Conservation (phyloP, 139 green algal genomes). For the Marvania coccoides region DNA sequence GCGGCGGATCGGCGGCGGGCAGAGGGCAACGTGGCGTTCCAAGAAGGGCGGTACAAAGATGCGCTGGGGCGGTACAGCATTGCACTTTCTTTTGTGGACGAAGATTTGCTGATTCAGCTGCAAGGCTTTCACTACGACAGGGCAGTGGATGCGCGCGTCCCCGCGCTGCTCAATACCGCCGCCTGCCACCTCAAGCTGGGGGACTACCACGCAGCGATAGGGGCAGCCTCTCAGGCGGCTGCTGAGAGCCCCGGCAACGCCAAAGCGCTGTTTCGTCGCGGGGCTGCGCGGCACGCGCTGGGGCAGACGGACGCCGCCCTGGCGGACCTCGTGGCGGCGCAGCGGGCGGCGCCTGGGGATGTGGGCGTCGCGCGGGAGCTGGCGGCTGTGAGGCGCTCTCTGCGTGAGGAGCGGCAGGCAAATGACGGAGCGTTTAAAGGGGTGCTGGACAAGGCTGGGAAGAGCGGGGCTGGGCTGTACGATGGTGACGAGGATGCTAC, state of each 20-base stretch:
- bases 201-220: slow-evolving; percentile 44
- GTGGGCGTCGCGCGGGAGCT: slow-evolving; percentile 9
- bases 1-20: slow-evolving; percentile 52
- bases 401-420: neutral
- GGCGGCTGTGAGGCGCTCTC: slow-evolving; percentile 19
- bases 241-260: slow-evolving; percentile 10
- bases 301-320: slow-evolving; percentile 50
- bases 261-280: slow-evolving; percentile 73
- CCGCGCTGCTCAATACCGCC: slow-evolving; percentile 57
- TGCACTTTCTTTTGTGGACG: slow-evolving; percentile 66
- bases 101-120: slow-evolving; percentile 79
- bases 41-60: slow-evolving; percentile 23
- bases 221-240: slow-evolving; percentile 35
- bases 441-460: neutral
- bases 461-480: neutral
- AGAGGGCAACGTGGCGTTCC: slow-evolving; percentile 62
- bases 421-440: neutral
- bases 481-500: neutral
- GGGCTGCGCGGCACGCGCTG: slow-evolving; percentile 36
- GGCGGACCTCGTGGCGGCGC: slow-evolving; percentile 47
- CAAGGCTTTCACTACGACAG: slow-evolving; percentile 52
- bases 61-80: slow-evolving; percentile 55
- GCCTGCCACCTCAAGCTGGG: slow-evolving; percentile 50
- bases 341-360: slow-evolving; percentile 6
- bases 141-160: slow-evolving; percentile 39